phyloP scores from a whole-genome alignment of 352 stramenopile genomes.

The Globisporangium takayamanum region DNA sequence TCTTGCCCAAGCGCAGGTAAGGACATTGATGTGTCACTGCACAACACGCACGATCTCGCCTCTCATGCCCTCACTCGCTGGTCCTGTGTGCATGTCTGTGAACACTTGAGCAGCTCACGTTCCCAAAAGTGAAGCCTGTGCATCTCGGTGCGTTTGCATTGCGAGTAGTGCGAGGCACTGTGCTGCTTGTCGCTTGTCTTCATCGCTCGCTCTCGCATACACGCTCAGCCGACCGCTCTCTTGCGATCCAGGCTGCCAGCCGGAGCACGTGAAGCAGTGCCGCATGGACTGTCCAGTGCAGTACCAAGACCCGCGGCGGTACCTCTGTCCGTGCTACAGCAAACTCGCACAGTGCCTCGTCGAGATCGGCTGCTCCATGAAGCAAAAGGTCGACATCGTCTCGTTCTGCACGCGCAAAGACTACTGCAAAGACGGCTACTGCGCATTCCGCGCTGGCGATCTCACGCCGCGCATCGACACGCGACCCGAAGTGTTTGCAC shows the following conservation, averaged over 20 bases:
- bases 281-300: constrained; percentile 40
- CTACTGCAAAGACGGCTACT: constrained; percentile 81
- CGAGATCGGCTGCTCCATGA: constrained; percentile 52
- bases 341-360: constrained; percentile 63
- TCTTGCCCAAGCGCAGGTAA: neutral
- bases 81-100: neutral
- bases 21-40: no score
- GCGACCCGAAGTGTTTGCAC: constrained; percentile 51
- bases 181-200: no score
- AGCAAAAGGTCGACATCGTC: constrained; percentile 56
- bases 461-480: constrained; percentile 45
- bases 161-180: no score
- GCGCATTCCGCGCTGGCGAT: constrained; percentile 50
- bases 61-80: neutral
- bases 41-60: neutral
- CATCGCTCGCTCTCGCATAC: neutral
- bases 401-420: constrained; percentile 63
- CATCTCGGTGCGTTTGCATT: constrained; percentile 5
- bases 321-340: constrained; percentile 70
- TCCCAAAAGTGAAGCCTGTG: constrained; percentile 11
- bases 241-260: constrained; percentile 22
- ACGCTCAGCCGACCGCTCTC: neutral
- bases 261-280: constrained; percentile 41
- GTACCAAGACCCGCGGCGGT: constrained; percentile 50
- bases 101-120: constrained; percentile 1